Percentiles rank a stretch among this genome's conserved stretches.
These are phyloP conservation scores for Pistacia integerrima DNA, from an alignment of 345 rosid species.

Conservation along the genomic window DNA sequence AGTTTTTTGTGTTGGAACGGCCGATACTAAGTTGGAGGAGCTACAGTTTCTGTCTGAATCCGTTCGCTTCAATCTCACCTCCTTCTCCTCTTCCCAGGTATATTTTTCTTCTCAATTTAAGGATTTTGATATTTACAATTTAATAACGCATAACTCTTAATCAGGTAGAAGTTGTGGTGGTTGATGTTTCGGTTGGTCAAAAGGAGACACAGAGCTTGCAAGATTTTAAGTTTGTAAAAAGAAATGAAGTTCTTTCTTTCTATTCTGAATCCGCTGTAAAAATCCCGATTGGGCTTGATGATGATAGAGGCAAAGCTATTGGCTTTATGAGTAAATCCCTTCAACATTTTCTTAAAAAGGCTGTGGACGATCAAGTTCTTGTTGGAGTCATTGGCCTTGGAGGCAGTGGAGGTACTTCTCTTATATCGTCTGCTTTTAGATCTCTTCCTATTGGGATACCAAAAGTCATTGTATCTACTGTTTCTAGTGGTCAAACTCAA, in stretches of 20 bases:
- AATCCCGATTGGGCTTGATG: conserved; percentile 37
- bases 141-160: background rate
- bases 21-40: conserved; percentile 85
- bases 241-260: conserved; percentile 59
- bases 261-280: conserved; percentile 29
- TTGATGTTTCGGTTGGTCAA: conserved; percentile 71
- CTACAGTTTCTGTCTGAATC: conserved; percentile 70
- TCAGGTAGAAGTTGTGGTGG: conserved; percentile 67
- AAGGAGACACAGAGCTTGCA: conserved; percentile 33
- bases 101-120: background rate
- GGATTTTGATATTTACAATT: background rate
- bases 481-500: conserved; percentile 83
- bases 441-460: conserved; percentile 79
- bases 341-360: conserved; percentile 47
- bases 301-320: conserved; percentile 78
- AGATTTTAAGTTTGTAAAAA: conserved; percentile 49
- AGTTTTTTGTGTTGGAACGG: conserved; percentile 84
- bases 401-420: conserved; percentile 91
- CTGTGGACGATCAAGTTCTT: conserved; percentile 39
- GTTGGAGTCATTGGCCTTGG: conserved; percentile 83
- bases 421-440: conserved; percentile 68
- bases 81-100: conserved; percentile 60
- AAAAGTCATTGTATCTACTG: conserved; percentile 85
- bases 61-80: conserved; percentile 52
- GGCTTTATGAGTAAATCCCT: conserved; percentile 69